Conservation (phyloP, 2,329 filamentous ascomycete genomes). For the Aspergillus eucalypticola region DNA sequence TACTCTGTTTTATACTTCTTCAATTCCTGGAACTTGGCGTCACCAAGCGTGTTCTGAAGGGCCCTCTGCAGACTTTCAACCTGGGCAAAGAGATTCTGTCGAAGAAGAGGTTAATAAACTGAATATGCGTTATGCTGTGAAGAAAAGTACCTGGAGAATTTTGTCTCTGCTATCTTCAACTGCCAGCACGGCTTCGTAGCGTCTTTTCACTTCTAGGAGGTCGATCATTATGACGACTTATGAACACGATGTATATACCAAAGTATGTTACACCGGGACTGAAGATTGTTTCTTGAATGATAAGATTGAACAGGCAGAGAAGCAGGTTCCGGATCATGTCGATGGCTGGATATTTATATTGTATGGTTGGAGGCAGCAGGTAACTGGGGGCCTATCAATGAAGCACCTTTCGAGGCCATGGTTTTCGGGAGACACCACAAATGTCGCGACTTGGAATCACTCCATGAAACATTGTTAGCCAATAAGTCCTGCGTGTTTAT, state of each 20-base stretch:
- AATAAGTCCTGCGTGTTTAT: not conserved
- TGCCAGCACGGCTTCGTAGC: slow-evolving; percentile 9
- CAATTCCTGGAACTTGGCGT: slow-evolving; percentile 5
- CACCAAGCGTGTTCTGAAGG: slow-evolving; percentile 9
- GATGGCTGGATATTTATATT: not conserved
- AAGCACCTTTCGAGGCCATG: not conserved
- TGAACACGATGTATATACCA: not conserved
- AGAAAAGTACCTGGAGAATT: slow-evolving; percentile 15
- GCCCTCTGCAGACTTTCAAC: slow-evolving; percentile 12
- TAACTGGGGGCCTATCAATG: not conserved
- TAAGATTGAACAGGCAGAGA: not conserved
- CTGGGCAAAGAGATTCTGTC: slow-evolving; percentile 16
- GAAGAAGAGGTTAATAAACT: not conserved
- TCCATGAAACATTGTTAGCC: not conserved
- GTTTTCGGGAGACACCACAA: not conserved
- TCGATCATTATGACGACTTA: not conserved
- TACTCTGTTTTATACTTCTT: slow-evolving; percentile 5
- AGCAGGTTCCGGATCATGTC: not conserved
- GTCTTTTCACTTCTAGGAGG: slow-evolving; percentile 10
- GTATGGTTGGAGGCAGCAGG: not conserved
- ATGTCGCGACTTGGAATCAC: not conserved
- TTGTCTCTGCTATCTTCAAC: slow-evolving; percentile 22
- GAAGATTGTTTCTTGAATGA: not conserved
- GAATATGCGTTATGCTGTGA: not conserved
- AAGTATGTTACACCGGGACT: too few relatives aligned